Evolutionary conservation across 768 basidiomycete species (phyloP).

Genomic region (Psilocybe cyanescens): DNA sequence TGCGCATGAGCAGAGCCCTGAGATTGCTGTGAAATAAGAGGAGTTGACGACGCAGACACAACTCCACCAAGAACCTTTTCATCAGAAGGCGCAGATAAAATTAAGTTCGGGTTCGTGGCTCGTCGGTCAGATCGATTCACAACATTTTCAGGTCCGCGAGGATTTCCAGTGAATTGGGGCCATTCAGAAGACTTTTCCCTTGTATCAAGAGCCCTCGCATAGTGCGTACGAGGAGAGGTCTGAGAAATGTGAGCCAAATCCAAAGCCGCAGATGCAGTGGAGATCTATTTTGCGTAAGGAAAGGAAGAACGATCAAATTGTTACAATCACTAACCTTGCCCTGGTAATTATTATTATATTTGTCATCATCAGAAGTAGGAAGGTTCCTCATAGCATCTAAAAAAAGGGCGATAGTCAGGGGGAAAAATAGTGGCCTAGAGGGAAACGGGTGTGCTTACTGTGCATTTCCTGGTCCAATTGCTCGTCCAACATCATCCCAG

Average conservation of each 20-base stretch:
- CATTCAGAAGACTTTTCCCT: constrained; percentile 87
- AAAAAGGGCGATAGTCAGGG: constrained; percentile 16
- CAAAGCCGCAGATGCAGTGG: constrained; percentile 88
- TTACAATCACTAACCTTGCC: constrained; percentile 53
- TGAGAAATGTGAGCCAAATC: constrained; percentile 91
- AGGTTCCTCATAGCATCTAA: constrained; percentile 87
- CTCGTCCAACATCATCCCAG: constrained; percentile 91
- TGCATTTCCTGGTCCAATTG: constrained; percentile 95
- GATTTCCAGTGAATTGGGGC: constrained; percentile 81
- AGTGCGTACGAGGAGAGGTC: constrained; percentile 70
- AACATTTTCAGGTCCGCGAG: constrained; percentile 64
- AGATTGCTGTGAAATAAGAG: constrained; percentile 64
- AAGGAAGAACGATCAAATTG: constrained; percentile 6
- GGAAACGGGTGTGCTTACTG: constrained; percentile 53
- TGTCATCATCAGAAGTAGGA: constrained; percentile 90
- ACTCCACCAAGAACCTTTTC: constrained; percentile 48
- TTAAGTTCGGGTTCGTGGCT: constrained; percentile 76
- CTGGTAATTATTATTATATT: constrained; percentile 66
- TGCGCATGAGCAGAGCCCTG: constrained; percentile 46
- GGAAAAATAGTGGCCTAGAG: background rate
- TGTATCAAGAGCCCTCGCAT: constrained; percentile 56
- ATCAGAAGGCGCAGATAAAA: constrained; percentile 57
- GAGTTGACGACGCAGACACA: constrained; percentile 65
- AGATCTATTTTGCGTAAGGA: constrained; percentile 49
- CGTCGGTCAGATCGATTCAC: constrained; percentile 65